Evolutionary conservation across 306 rosid species (phyloP), one percentile per base, ranked within the genome.

Genomic region (Glycine soja): DNA sequence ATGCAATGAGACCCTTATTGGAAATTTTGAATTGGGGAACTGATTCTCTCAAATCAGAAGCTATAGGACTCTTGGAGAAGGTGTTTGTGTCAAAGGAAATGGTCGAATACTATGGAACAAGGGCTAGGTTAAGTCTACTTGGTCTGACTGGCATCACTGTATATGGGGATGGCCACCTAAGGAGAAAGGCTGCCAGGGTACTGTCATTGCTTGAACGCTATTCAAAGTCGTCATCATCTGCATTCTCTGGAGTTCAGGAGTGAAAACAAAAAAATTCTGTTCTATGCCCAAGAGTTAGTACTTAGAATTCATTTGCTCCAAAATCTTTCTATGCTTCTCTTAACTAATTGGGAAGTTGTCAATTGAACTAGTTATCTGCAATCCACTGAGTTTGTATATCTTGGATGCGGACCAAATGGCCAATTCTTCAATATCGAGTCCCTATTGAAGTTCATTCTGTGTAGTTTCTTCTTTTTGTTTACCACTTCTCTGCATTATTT

Each of bases 101-200:
- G 90, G 91, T 86, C n/a, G 92, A 93, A 2, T 10, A 64, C 70
- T 84, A 91, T 19, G 92, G 91, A 69, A 70, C 86, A 58, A 67
- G 54, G 4, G 94, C 92, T 8, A 84, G 90, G 74, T 72, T 72
- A 38, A 70, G 70, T 14, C 85, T 91, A 40, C 84, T 88, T 62
- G 72, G 89, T 18, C 30, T 93, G 2, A 91, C 88, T 4, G 83
- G 90, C 2, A 81, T 79, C 78, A 86, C 79, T 53, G 65, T 87
- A 10, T 82, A 88, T 7, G 88, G 87, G 4, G 91, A 87, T 19
- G 87, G 90, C 10, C 81, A 70, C 54, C 86, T 84, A 3, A 74
- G 78, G 75, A 86, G 90, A 86, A 93, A 90, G 76, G 97, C 92
- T 52, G 87, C 91, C 32, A 88, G 6, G 80, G 90, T 93, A 63